Conservation (phyloP, 163 green algal genomes). For the Chloromonas sp. region DNA sequence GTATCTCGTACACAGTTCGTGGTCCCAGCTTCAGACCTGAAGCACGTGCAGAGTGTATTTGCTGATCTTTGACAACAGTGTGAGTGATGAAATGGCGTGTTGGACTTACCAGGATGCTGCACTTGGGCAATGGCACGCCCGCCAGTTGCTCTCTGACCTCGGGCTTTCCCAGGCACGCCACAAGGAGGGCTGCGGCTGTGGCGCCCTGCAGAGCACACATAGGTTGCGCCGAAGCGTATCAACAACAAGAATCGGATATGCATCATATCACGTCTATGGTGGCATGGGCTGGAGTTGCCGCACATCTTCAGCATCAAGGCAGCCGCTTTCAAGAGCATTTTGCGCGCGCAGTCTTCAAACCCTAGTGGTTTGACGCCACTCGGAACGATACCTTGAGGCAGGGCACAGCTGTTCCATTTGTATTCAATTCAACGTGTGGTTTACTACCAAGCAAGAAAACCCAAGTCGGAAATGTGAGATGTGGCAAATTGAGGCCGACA, state of each 20-base stretch:
- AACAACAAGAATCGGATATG: too few relatives aligned
- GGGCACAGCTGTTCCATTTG: neutral
- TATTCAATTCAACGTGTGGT: neutral
- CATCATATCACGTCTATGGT: neutral
- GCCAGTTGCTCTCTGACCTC: neutral
- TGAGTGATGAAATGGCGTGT: neutral
- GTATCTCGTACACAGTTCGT: neutral
- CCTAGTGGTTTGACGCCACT: neutral
- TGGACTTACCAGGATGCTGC: constrained; percentile 4
- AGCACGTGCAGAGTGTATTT: neutral
- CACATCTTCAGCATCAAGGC: neutral
- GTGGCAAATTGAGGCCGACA: neutral
- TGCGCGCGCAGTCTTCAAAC: neutral
- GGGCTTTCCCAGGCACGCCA: neutral
- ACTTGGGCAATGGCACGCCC: neutral
- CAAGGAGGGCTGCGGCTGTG: neutral
- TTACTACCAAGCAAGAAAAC: neutral
- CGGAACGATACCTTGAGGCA: neutral
- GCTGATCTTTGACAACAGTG: neutral
- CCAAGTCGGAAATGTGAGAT: neutral
- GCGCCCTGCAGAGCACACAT: constrained; percentile 2
- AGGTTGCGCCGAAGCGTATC: too few relatives aligned
- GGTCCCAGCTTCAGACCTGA: neutral
- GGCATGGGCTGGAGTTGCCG: neutral
- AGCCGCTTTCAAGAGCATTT: neutral